Conservation (phyloP, 1,284 basidiomycete genomes). For the Somion occarium region DNA sequence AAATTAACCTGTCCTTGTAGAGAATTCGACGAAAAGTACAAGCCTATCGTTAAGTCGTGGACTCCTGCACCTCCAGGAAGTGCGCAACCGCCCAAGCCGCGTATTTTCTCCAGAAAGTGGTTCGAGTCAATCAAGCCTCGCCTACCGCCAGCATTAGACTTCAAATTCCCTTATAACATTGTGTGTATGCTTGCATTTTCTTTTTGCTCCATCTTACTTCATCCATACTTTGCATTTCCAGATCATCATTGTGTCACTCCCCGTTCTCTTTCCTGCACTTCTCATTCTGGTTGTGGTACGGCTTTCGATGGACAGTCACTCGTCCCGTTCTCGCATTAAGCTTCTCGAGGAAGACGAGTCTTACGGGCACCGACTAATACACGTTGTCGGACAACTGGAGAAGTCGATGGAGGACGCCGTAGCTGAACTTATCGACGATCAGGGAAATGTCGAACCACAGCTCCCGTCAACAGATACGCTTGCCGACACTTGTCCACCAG, state of each 20-base stretch:
- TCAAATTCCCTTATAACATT: constrained; percentile 68
- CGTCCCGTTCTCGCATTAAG: constrained; percentile 57
- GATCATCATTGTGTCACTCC: constrained; percentile 51
- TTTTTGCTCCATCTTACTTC: too few species aligned
- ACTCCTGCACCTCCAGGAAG: constrained; percentile 34
- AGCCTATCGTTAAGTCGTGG: constrained; percentile 50
- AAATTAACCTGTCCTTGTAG: constrained; percentile 29
- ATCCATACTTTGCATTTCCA: constrained; percentile 20
- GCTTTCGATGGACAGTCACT: constrained; percentile 45
- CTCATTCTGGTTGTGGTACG: constrained; percentile 47
- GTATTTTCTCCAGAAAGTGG: constrained; percentile 40
- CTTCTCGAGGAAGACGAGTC: constrained; percentile 50
- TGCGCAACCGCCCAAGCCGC: constrained; percentile 30
- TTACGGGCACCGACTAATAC: constrained; percentile 39
- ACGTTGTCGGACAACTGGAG: constrained; percentile 54
- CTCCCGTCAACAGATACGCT: neutral
- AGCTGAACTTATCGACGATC: constrained; percentile 38
- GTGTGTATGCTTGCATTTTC: constrained; percentile 42
- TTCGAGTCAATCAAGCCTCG: constrained; percentile 39
- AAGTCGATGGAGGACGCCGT: constrained; percentile 52
- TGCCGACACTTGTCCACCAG: constrained; percentile 1
- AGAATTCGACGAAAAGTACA: constrained; percentile 50
- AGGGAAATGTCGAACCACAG: constrained; percentile 6
- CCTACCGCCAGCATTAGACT: constrained; percentile 62
- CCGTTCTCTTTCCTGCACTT: constrained; percentile 60